Evolutionary conservation across 768 basidiomycete genomes (phyloP).

Genomic region (Trametes cubensis): DNA sequence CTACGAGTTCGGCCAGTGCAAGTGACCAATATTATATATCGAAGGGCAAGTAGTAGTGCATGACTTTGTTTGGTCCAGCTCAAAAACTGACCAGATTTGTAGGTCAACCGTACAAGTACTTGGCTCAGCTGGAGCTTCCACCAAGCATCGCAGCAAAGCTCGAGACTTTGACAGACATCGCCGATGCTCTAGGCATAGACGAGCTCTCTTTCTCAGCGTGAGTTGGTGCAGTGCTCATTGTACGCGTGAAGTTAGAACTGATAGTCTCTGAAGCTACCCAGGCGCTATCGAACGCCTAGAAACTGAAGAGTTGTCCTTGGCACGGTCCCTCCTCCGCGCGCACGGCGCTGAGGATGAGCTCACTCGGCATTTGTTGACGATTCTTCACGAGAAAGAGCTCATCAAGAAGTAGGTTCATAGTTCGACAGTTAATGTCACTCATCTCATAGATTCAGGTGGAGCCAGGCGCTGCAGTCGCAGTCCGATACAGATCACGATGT

Average conservation of each 20-base stretch:
- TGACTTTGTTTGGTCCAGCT: neutral
- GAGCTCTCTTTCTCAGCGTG: slow-evolving; percentile 23
- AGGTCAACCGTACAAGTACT: neutral
- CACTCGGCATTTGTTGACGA: slow-evolving; percentile 35
- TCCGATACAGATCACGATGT: slow-evolving; percentile 31
- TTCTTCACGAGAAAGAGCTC: slow-evolving; percentile 41
- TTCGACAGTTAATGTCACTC: neutral
- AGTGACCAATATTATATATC: neutral
- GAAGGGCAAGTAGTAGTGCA: neutral
- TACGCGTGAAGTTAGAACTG: neutral
- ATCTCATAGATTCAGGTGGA: slow-evolving; percentile 39
- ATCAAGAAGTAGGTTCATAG: slow-evolving; percentile 40
- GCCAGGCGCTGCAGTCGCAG: slow-evolving; percentile 33
- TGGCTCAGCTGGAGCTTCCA: slow-evolving; percentile 3
- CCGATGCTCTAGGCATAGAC: slow-evolving; percentile 22
- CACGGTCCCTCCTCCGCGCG: slow-evolving; percentile 39
- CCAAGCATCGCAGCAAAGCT: slow-evolving; percentile 1
- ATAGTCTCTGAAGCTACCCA: slow-evolving; percentile 38
- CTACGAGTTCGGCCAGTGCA: neutral
- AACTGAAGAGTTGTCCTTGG: slow-evolving; percentile 35
- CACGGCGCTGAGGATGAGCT: slow-evolving; percentile 43
- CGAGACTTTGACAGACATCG: slow-evolving; percentile 16
- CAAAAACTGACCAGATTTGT: neutral
- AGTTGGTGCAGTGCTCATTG: neutral
- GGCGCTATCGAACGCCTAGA: slow-evolving; percentile 41